Evolutionary conservation across 371 early-diverging fungal species (phyloP), one percentile per base, ranked within the genome.

Genomic region (Apophysomyces variabilis): DNA sequence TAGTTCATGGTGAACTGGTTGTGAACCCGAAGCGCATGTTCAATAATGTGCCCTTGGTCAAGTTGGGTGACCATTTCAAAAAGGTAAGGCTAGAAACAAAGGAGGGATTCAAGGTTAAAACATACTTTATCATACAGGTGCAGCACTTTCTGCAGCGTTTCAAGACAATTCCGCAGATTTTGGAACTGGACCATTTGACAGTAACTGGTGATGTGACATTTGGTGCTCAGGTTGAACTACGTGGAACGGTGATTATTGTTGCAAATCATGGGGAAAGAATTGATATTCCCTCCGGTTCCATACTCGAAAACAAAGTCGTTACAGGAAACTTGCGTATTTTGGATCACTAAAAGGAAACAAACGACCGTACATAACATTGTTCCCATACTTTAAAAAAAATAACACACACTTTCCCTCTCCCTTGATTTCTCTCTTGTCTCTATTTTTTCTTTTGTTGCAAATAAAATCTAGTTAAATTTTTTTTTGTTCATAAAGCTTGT

Each of bases 221-320:
- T 79, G 99, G 99, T 37, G 85, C 92, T 59, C 93, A 97, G 76
- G 98, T 99, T 39, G 89, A 84, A 38, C 84, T 99, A 26, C 87
- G 93, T 71, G 99, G 99, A 57, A 99, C 99, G 8, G 99, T 99
- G 43, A 99, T 99, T 72, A 98, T 99, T 73, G 96, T 99, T 12
- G 99, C 99, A 41, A 98, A 97, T 78, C 93, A 96, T 60, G 98
- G 97, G 38, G 87, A 88, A 41, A 87, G 95, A 56, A 99, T 99
- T 65, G 95, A 98, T 79, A 97, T 99, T 68, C 99, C 99, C n/a
- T 93, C 97, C 36, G 98, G 99, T 35, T 85, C 98, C n/a, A 87
- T 98, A 46, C 83, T 99, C 61, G 98, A 99, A 71, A 98, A 99
- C 85, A 99, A 98, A 85, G 98, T 99, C 26, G 93, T 99, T 21